These are phyloP conservation scores for Purpureocillium lavendulum DNA, from an alignment of 2,329 filamentous ascomycete species.

Conservation along the genomic window DNA sequence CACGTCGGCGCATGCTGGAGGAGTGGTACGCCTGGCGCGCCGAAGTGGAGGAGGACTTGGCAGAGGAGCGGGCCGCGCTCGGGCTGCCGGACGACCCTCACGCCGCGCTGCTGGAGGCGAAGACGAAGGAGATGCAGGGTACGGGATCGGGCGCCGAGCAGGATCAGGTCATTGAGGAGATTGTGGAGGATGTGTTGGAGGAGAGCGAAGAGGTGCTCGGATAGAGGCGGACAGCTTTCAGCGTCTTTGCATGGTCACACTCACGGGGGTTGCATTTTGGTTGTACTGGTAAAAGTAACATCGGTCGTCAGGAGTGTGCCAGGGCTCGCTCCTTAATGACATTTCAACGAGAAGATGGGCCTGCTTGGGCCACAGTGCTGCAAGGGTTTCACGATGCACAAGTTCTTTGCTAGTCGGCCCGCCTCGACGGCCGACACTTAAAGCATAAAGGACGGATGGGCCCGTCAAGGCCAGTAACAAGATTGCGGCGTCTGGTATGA, in stretches of 20 bases:
- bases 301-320: slow-evolving; percentile 13
- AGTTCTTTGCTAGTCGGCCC: too few relatives aligned
- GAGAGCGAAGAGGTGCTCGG: slow-evolving; percentile 72
- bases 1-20: slow-evolving; percentile 68
- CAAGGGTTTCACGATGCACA: too few relatives aligned
- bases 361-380: too few relatives aligned
- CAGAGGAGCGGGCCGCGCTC: slow-evolving; percentile 59
- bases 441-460: too few relatives aligned
- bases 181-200: slow-evolving; percentile 73
- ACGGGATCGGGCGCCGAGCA: slow-evolving; percentile 50
- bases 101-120: slow-evolving; percentile 51
- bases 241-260: slow-evolving; percentile 11
- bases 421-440: too few relatives aligned
- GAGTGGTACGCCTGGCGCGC: slow-evolving; percentile 87
- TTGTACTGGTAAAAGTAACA: slow-evolving; percentile 25
- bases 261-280: slow-evolving; percentile 17
- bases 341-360: not conserved
- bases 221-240: slow-evolving; percentile 13
- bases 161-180: slow-evolving; percentile 79
- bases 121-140: slow-evolving; percentile 41
- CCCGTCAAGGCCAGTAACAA: too few relatives aligned
- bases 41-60: slow-evolving; percentile 61
- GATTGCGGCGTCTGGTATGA: too few relatives aligned
- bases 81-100: slow-evolving; percentile 60
- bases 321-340: slow-evolving; percentile 11